phyloP scores from a whole-genome alignment of 2,329 filamentous ascomycete genomes.

The Incumbomyces delicatus region DNA sequence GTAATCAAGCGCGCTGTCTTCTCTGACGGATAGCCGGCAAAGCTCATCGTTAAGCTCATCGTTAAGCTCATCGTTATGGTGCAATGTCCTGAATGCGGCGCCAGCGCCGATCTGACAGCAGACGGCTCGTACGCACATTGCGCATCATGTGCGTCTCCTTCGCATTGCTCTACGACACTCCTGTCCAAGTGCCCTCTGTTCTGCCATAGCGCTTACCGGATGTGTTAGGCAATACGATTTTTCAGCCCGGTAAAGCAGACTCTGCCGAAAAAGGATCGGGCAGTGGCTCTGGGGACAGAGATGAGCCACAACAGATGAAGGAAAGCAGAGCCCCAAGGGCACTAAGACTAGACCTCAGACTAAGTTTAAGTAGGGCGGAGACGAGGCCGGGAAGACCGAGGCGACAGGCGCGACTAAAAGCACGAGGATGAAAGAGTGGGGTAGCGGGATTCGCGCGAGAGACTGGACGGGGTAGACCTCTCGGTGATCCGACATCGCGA shows the following conservation, averaged over 20 bases:
- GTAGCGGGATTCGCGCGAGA: constrained; percentile 4
- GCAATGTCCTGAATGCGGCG: constrained; percentile 16
- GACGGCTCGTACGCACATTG: constrained; percentile 19
- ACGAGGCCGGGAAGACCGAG: background rate
- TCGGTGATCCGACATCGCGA: too few species aligned
- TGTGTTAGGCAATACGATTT: constrained; percentile 5
- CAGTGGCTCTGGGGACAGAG: background rate
- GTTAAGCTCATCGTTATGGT: constrained; percentile 9
- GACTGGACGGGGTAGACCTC: background rate
- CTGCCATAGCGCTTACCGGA: constrained; percentile 1
- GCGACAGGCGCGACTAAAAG: background rate
- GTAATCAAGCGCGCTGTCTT: too few species aligned
- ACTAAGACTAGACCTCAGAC: background rate
- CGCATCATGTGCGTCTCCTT: constrained; percentile 12
- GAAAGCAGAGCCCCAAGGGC: background rate
- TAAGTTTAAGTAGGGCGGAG: background rate
- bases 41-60: too few species aligned
- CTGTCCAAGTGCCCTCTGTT: background rate
- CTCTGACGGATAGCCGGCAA: too few species aligned
- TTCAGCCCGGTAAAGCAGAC: constrained; percentile 4
- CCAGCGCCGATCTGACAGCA: constrained; percentile 16
- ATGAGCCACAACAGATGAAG: background rate
- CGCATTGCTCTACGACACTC: background rate
- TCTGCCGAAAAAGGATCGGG: background rate
- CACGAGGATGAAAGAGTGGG: constrained; percentile 7